Conservation (phyloP, 225 moss, liverwort and hornwort species). For the Lunularia cruciata region DNA sequence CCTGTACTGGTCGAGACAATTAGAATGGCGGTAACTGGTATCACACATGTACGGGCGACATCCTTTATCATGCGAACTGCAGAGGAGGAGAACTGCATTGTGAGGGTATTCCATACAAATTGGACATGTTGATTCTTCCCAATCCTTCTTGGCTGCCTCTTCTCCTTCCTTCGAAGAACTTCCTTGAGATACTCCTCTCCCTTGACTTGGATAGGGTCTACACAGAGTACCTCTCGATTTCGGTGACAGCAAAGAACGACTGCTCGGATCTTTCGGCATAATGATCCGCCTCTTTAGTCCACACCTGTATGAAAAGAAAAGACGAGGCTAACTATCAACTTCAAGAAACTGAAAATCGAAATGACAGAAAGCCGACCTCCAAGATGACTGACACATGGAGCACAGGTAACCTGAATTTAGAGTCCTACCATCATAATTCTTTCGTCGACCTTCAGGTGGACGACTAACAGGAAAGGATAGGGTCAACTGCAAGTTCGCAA, state of each 20-base stretch:
- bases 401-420: no score
- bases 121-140: slow-evolving; percentile 98
- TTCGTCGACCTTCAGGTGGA: no score
- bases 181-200: slow-evolving; percentile 64
- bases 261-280: slow-evolving; percentile 97
- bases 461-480: no score
- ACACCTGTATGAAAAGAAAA: slow-evolving; percentile 9
- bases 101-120: slow-evolving; percentile 98
- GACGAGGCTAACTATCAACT: not conserved
- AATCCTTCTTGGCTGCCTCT: slow-evolving; percentile 79
- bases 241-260: slow-evolving; percentile 62
- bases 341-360: not conserved
- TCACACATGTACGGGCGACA: slow-evolving; percentile 99
- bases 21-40: slow-evolving; percentile 93
- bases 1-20: slow-evolving; percentile 94
- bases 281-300: slow-evolving; percentile 32
- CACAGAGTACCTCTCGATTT: slow-evolving; percentile 73
- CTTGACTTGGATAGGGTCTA: slow-evolving; percentile 79
- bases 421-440: no score
- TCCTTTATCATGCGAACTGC: slow-evolving; percentile 86
- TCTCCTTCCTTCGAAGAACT: slow-evolving; percentile 74
- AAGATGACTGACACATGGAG: no score
- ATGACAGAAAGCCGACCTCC: not conserved
- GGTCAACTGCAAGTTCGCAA: no score
- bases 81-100: slow-evolving; percentile 84